A percentile compares a stretch with the other conserved stretches of the same genome.
phyloP scores from a whole-genome alignment of 177 flowering plant genomes.

The Vitis hybrid region DNA sequence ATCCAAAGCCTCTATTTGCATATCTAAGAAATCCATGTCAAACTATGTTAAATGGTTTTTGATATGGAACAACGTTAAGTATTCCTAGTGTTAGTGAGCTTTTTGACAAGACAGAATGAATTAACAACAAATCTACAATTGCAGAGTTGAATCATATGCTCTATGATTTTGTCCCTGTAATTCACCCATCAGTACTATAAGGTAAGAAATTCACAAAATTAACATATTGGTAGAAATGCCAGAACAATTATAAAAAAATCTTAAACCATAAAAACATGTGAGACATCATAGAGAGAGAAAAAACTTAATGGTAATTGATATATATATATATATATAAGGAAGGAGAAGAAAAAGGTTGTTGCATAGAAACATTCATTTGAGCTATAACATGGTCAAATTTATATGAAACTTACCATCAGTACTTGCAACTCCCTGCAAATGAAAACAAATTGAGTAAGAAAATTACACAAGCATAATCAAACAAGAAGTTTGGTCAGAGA shows the following conservation, averaged over 20 bases:
- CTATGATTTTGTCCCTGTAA: neutral
- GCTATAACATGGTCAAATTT: slow-evolving; percentile 2
- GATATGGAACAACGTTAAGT: too few species aligned
- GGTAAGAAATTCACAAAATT: neutral
- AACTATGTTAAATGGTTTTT: too few species aligned
- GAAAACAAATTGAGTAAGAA: neutral
- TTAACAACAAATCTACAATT: too few species aligned
- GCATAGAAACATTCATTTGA: neutral
- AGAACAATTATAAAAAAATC: neutral
- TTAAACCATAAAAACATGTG: neutral
- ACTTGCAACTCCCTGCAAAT: slow-evolving; percentile 92
- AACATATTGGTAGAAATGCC: neutral
- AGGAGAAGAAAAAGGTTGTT: neutral
- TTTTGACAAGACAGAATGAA: too few species aligned
- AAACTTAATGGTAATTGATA: too few species aligned
- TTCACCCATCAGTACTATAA: too few species aligned
- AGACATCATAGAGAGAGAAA: too few species aligned
- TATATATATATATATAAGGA: too few species aligned
- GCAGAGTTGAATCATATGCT: too few species aligned
- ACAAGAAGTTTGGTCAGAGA: neutral
- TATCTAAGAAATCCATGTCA: too few species aligned
- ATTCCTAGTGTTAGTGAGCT: too few species aligned
- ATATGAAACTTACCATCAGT: slow-evolving; percentile 64
- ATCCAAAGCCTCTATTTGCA: too few species aligned
- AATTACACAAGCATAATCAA: neutral